Evolutionary conservation across 2,329 filamentous ascomycete genomes (phyloP), one percentile per base, ranked within the genome.

Genomic region (Trichocomaceae sp.): DNA sequence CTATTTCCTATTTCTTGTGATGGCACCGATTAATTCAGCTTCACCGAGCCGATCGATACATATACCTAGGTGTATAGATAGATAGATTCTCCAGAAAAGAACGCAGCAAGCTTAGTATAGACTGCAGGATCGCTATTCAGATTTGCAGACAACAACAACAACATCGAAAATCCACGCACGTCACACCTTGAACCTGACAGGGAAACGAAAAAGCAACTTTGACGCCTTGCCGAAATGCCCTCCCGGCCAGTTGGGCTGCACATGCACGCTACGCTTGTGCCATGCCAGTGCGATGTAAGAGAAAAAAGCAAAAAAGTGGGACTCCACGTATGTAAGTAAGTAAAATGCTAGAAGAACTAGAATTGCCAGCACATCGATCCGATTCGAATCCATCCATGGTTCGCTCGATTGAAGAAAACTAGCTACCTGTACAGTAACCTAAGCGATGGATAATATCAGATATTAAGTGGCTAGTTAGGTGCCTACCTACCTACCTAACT

Each of bases 341-440:
- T 29, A 12, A n/a, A 15, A 8, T 33, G 26, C 26, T 29, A 29
- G 41, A 55, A 26, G 33, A 26, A 26, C 19, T 37, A 57, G 54
- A 59, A 54, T 35, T 68, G 66, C 65, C 66, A 69, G 65, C 65
- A 62, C 66, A 68, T 65, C 66, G 62, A 59, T 47, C 57, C 60
- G 58, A 58, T 41, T 58, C 58, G 23, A 47, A 29, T 52, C 45
- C 45, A 47, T 29, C 4, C n/a, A n/a, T n/a, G 45, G 45, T 20
- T 42, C 39, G 19, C n/a, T 42, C 5, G 19, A 42, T 42, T 39
- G 39, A 42, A 49, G 35, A 48, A 22, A 19, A 26, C 37, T 37
- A 41, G 22, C 51, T n/a, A n/a, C n/a, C n/a, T n/a, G n/a, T n/a
- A n/a, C n/a, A n/a, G n/a, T n/a, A n/a, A n/a, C n/a, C n/a, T 44